A percentile compares a stretch with the other conserved stretches of the same genome.
These are phyloP conservation scores for Arthrinium puccinioides DNA, from an alignment of 2,329 filamentous ascomycete species.

Conservation along the genomic window DNA sequence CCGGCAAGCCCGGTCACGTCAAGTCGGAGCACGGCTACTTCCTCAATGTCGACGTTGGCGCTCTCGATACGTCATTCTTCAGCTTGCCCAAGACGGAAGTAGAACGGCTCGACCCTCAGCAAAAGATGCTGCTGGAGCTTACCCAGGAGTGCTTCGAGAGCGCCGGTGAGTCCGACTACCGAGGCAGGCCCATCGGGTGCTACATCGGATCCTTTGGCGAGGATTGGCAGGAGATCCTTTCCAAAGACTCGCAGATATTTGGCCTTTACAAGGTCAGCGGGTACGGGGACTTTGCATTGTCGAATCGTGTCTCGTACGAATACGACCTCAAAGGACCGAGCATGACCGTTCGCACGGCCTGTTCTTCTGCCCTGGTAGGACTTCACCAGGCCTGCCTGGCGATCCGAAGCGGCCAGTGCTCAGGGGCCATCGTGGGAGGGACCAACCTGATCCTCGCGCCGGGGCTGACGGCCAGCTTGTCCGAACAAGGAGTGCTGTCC, in stretches of 20 bases:
- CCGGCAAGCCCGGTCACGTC: constrained; percentile 11
- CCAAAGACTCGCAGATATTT: neutral
- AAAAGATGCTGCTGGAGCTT: constrained; percentile 18
- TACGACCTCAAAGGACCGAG: neutral
- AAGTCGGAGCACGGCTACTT: constrained; percentile 5
- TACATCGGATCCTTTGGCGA: constrained; percentile 25
- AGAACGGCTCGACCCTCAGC: constrained; percentile 20
- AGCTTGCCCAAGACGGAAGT: constrained; percentile 14
- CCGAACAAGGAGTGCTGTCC: constrained; percentile 1
- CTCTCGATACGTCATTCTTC: constrained; percentile 14
- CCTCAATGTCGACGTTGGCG: constrained; percentile 8
- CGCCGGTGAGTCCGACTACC: constrained; percentile 18
- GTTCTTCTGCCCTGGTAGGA: constrained; percentile 27
- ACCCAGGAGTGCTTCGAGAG: constrained; percentile 21
- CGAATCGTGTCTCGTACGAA: neutral
- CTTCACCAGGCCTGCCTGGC: constrained; percentile 21
- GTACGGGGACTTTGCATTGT: neutral
- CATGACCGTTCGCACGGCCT: constrained; percentile 26
- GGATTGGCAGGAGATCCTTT: constrained; percentile 18
- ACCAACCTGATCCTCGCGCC: constrained; percentile 25
- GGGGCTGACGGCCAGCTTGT: constrained; percentile 6
- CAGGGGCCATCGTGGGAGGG: constrained; percentile 26
- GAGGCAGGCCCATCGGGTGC: constrained; percentile 22
- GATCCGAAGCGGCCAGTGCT: constrained; percentile 19
- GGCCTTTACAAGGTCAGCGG: neutral